Percentiles rank a stretch among this genome's conserved stretches.
These are phyloP conservation scores for Castanea mollissima DNA, from an alignment of 306 rosid species.

Conservation along the genomic window DNA sequence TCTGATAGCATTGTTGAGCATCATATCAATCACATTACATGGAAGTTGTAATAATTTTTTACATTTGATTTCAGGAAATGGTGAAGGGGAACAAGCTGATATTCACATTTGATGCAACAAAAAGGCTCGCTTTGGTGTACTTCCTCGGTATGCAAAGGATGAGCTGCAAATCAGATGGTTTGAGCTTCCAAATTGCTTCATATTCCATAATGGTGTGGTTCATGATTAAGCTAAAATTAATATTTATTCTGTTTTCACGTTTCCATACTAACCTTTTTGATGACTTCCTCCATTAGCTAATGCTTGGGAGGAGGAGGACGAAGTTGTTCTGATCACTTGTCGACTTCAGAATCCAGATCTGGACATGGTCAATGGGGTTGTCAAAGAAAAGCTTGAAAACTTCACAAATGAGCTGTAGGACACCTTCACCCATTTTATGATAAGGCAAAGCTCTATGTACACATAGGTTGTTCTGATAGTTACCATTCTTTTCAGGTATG, in stretches of 20 bases:
- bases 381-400: constrained; percentile 75
- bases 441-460: constrained; percentile 5
- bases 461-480: constrained; percentile 14
- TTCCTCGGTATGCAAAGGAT: constrained; percentile 90
- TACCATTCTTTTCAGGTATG: constrained; percentile 57
- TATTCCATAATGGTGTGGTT: constrained; percentile 82
- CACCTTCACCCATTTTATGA: constrained; percentile 11
- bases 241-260: constrained; percentile 1
- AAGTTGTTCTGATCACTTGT: constrained; percentile 86
- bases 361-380: constrained; percentile 61
- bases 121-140: constrained; percentile 90
- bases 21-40: constrained; percentile 3
- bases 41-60: constrained; percentile 15
- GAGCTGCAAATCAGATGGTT: constrained; percentile 85
- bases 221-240: background rate
- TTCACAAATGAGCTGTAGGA: constrained; percentile 79
- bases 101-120: constrained; percentile 77
- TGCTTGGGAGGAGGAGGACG: constrained; percentile 99
- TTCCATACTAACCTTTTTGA: constrained; percentile 22
- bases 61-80: constrained; percentile 75
- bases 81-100: constrained; percentile 80
- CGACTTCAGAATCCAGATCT: constrained; percentile 72
- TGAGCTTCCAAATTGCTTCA: constrained; percentile 97
- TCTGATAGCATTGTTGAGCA: background rate
- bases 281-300: constrained; percentile 49